Evolutionary conservation across 2,329 filamentous ascomycete species (phyloP).

Genomic region (Colletotrichum musicola): DNA sequence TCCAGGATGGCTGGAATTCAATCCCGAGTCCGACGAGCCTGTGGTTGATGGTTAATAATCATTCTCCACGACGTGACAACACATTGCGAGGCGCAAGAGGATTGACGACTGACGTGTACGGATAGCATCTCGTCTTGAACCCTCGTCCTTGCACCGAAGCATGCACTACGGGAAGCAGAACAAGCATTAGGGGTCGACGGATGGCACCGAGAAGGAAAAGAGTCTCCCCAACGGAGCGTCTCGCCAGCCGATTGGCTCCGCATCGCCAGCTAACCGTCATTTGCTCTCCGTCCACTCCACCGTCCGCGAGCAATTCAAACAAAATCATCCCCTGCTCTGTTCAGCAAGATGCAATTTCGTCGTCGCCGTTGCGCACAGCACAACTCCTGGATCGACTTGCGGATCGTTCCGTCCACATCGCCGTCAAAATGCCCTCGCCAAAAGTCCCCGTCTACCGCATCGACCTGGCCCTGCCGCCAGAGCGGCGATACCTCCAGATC

Average conservation of each 20-base stretch:
- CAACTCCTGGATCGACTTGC: not conserved
- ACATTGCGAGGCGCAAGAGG: not conserved
- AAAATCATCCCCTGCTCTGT: not conserved
- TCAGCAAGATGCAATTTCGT: not conserved
- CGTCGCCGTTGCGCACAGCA: not conserved
- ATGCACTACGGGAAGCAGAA: constrained; percentile 7
- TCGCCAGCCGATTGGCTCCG: constrained; percentile 1
- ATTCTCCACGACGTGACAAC: too few relatives aligned
- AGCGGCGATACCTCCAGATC: constrained; percentile 63
- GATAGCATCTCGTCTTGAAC: not conserved
- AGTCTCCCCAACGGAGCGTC: not conserved
- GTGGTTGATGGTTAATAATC: too few relatives aligned
- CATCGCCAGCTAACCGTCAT: not conserved
- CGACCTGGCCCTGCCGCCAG: constrained; percentile 66
- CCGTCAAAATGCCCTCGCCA: constrained; percentile 9
- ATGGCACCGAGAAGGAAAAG: constrained; percentile 5
- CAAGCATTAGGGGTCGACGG: constrained; percentile 33
- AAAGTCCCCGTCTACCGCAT: constrained; percentile 51
- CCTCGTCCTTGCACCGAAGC: not conserved
- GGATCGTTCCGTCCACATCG: not conserved
- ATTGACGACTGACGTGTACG: not conserved
- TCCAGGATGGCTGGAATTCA: too few relatives aligned
- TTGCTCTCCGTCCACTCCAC: not conserved
- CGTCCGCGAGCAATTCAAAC: not conserved
- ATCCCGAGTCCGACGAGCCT: too few relatives aligned